Conservation (phyloP, 345 rosid genomes). For the Gossypium stocksii region DNA sequence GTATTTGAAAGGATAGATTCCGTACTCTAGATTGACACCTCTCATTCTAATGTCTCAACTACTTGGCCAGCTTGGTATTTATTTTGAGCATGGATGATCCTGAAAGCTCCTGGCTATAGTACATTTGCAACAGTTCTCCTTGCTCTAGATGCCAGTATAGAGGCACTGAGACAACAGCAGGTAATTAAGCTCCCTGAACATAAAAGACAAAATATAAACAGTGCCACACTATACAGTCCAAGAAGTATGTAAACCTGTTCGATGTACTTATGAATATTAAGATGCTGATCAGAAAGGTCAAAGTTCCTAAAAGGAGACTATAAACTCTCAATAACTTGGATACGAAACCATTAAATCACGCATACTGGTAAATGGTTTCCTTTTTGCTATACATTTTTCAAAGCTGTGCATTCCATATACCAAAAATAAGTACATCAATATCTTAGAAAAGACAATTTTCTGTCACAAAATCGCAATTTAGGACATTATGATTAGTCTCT, state of each 20-base stretch:
- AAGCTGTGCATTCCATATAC: not conserved
- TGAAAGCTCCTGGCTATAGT: not conserved
- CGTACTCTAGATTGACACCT: not conserved
- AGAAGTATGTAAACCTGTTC: conserved; percentile 1
- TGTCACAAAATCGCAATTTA: not conserved
- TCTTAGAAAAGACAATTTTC: not conserved
- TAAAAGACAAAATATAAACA: not conserved
- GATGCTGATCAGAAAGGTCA: conserved; percentile 1
- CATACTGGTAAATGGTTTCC: not conserved
- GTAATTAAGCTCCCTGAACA: not conserved
- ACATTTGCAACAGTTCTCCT: not conserved
- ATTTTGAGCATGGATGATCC: not conserved
- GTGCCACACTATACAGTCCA: not conserved
- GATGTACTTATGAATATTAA: not conserved
- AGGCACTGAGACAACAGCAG: not conserved
- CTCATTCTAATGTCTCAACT: not conserved
- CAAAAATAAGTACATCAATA: not conserved
- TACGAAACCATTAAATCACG: not conserved
- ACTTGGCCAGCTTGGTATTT: not conserved
- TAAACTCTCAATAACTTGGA: not conserved
- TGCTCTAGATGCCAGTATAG: conserved; percentile 3
- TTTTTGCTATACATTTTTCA: not conserved
- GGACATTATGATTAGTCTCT: not conserved
- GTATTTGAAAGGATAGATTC: not conserved
- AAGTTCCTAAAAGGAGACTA: not conserved